These are phyloP conservation scores for Amphibolis antarctica DNA, from an alignment of 106 monocot genomes.

Conservation along the genomic window DNA sequence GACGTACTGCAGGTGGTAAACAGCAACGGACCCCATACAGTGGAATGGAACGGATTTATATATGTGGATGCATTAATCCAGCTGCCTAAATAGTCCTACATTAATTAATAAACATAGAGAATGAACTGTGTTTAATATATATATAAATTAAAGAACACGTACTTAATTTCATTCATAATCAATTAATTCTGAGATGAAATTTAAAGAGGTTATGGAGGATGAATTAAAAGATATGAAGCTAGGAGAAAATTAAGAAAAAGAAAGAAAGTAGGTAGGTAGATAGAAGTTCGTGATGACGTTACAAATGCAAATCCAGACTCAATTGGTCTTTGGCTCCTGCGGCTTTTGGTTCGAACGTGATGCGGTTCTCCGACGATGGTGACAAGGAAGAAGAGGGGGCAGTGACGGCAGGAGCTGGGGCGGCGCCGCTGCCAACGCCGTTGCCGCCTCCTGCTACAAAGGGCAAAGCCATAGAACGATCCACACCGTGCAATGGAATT, in stretches of 20 bases:
- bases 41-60: no score
- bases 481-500: background rate
- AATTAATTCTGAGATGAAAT: no score
- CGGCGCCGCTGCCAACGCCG: background rate
- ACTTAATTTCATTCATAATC: no score
- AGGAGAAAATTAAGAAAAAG: background rate
- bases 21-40: no score
- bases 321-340: conserved; percentile 13
- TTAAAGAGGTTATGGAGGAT: no score
- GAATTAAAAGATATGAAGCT: no score
- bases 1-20: no score
- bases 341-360: conserved; percentile 2
- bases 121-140: no score
- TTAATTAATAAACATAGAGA: no score
- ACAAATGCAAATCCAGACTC: conserved; percentile 41
- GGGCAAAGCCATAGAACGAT: background rate
- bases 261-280: background rate
- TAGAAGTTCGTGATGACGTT: background rate
- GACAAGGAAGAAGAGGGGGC: conserved; percentile 2
- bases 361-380: background rate
- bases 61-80: no score
- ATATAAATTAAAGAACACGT: no score
- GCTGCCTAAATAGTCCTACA: no score
- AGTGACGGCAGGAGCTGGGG: background rate
- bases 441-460: conserved; percentile 3